Base-by-base conservation (phyloP, 257 asterid species). In the Solanum raphanifolium region DNA sequence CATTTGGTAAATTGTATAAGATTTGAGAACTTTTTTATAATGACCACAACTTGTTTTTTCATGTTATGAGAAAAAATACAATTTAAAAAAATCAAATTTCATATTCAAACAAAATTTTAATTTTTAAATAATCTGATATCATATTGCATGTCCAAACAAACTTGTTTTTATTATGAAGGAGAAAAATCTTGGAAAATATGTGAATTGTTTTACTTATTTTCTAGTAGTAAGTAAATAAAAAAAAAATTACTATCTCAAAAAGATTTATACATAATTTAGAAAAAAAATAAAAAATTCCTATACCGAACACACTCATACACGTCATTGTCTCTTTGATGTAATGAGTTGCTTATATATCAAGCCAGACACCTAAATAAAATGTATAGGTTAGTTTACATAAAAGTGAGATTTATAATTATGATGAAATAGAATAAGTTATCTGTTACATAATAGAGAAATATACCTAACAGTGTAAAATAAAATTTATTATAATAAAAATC, bases 101-200 rank as follows among this genome's bases (percentile, higher is more conserved):
- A 7, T 21, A 21, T 58, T 0, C 5, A 3, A 7, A 60, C 1
- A 21, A 60, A 60, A 21, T 0, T 60, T 60, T 3, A 60, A 60
- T 1, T 60, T 60, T 0, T 20, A 60, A 60, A 60, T 1, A 60
- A 60, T 60, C 0, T 58, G 9, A 4, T 21, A 7, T 60, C 6
- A 9, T 60, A 60, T 1, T 8, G 1, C 13, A 8, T 21, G 0
- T 60, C 27, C 13, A 8, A 60, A 60, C 1, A 52, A 16, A 55
- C 1, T 0, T 10, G 0, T 20, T 0, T 3, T 3, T 60, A 3
- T 21, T 21, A 21, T 1, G 27, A 60, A 3, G 68, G 13, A 21
- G 10, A 60, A 21, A 60, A 21, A 7, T 8, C 5, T 60, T 60
- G 68, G 13, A 60, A 60, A 0, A 58, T 60, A 21, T 21, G 68